These are phyloP conservation scores for Sporothrix globosa DNA, from an alignment of 2,329 filamentous ascomycete species.

Conservation along the genomic window DNA sequence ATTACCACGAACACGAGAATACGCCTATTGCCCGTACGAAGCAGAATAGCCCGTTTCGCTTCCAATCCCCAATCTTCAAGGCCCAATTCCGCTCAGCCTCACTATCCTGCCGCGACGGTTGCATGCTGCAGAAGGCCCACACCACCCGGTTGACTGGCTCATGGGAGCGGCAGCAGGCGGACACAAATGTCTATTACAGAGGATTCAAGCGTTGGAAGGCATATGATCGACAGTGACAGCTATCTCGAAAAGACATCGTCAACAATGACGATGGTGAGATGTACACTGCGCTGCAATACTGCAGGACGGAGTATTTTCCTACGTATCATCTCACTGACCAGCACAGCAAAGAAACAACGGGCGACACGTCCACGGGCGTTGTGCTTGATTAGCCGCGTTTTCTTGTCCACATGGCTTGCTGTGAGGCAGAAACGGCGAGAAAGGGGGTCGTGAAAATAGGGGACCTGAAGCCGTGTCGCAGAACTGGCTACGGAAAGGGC, in stretches of 20 bases:
- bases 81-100: constrained; percentile 20
- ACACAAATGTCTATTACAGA: not conserved
- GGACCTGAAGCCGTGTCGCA: not conserved
- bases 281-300: too few relatives aligned
- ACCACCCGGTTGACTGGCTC: not conserved
- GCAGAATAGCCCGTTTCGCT: too few relatives aligned
- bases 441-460: not conserved
- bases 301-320: too few relatives aligned
- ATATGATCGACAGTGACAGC: not conserved
- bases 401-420: not conserved
- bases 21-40: too few relatives aligned
- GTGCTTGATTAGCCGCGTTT: not conserved
- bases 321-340: too few relatives aligned
- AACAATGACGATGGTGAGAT: too few relatives aligned
- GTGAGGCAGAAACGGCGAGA: not conserved
- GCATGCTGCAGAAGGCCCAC: not conserved
- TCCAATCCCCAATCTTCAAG: not conserved
- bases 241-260: not conserved
- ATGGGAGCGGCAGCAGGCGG: not conserved
- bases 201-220: not conserved
- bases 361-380: not conserved
- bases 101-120: not conserved
- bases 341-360: too few relatives aligned
- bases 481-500: constrained; percentile 15
- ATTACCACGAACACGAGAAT: not conserved